Conservation (phyloP, 208 protist genomes). For the Crithidia fasciculata region DNA sequence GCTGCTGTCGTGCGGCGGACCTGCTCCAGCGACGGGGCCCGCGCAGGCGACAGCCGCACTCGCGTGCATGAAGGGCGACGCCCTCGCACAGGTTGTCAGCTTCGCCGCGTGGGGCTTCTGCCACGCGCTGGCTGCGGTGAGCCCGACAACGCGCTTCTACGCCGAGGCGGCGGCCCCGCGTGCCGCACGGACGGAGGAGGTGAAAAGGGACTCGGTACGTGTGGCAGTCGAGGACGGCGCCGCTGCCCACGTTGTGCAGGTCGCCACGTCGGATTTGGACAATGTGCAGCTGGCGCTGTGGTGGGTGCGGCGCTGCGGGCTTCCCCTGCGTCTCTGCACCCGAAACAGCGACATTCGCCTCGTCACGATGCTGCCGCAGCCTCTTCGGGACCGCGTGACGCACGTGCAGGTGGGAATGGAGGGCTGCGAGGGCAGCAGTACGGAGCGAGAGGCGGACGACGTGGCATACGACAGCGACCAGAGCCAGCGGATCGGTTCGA, state of each 20-base stretch:
- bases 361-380: slow-evolving; percentile 1
- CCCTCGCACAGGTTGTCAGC: not conserved
- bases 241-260: not conserved
- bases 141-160: slow-evolving; percentile 3
- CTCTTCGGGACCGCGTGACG: not conserved
- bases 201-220: not conserved
- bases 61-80: slow-evolving; percentile 3
- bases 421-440: not conserved
- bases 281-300: not conserved
- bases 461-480: not conserved
- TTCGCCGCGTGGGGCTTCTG: not conserved
- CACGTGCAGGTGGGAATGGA: not conserved
- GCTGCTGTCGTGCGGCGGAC: not conserved
- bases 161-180: not conserved
- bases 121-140: slow-evolving; percentile 3
- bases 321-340: not conserved
- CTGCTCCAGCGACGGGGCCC: not conserved
- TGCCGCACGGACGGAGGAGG: not conserved
- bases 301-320: slow-evolving; percentile 9
- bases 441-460: not conserved
- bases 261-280: not conserved
- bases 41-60: not conserved
- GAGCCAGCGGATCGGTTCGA: not conserved
- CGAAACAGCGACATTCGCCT: slow-evolving; percentile 7
- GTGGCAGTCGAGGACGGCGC: not conserved